Evolutionary conservation across 2,329 filamentous ascomycete species (phyloP), one percentile per base, ranked within the genome.

Genomic region (Microdochium nivale): DNA sequence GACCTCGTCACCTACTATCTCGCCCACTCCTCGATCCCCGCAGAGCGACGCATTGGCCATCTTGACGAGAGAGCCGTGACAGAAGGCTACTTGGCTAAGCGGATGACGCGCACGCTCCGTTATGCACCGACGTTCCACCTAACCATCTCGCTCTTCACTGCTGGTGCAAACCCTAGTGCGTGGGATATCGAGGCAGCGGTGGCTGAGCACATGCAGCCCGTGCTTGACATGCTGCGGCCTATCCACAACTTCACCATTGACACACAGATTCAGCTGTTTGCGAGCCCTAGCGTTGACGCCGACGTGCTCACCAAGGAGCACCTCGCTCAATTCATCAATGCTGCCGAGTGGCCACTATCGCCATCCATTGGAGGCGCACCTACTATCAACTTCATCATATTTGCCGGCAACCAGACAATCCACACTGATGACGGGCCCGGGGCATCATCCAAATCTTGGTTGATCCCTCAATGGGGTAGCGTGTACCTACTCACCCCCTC

Each of bases 241-340:
- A 95, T 96, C 58, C 94, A 91, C 73, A 92, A 95, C 66, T 97
- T 99, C 63, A 96, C 91, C 14, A 86, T 97, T 49, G 91, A 97
- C 64, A 95, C 90, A 0, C 94, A 99, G 69, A 88, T 99, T 2
- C 94, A 99, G 69, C 79, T 97, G 0, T 96, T 96, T 64, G 92
- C 94, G n/a, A 72, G 75, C 1, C 80, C 82, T 0, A 79, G 83
- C n/a, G 79, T 81, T 1, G 77, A 80, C 60, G 76, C 77, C 16
- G 71, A 84, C 24, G 77, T 86, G 0, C 72, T 99, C 33, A 84
- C 81, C 60, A 91, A 90, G 65, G 87, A 95, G 59, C 90, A 96
- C 60, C 77, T 99, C 1, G 90, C 89, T 35, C 91, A 88, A 1
- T 99, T 99, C 63, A 90, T 99, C 68, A 99, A 99, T 62, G 91